Evolutionary conservation across 306 rosid species (phyloP), one percentile per base, ranked within the genome.

Genomic region (Cucumis cinereus): DNA sequence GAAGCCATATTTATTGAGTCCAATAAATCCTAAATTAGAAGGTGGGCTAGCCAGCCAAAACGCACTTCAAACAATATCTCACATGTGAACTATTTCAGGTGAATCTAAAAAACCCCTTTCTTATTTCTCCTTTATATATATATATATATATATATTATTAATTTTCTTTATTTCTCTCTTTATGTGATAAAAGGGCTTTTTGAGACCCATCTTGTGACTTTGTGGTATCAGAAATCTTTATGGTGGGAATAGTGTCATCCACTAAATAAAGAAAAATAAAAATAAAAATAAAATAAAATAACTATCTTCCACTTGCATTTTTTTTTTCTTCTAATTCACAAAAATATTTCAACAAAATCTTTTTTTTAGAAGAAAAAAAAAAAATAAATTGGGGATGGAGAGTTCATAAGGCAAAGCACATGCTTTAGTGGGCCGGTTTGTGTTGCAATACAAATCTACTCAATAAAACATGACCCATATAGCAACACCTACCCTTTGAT

Each of bases 41-140:
- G 67, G 53, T 74, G 85, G 82, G 81, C 66, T 82, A 82, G 85
- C 84, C 70, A 82, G 6, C 66, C 5, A 6, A 26, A 73, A 41
- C 35, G 82, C 77, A 78, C 13, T 41, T 49, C 8, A 49, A 49
- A 52, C 9, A 4, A 17, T 24, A 22, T 23, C 5, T 79, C 36
- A 59, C 67, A 59, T 67, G 79, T 56, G 61, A 50, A 77, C 75
- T 54, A 57, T 36, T 75, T 55, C 67, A 75, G 78, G 78, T 75
- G 78, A 19, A 41, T 69, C 74, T 69, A 69, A 69, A 64, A 69
- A 40, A 24, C 24, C 11, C 50, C 30, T 66, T 66, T 66, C 50
- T 66, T 36, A 59, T 59, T 26, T 49, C 74, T 15, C 7, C 38
- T 11, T 22, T n/a, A n/a, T n/a, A n/a, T n/a, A n/a, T n/a, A n/a